Percentiles rank a stretch among this genome's conserved stretches.
phyloP scores from a whole-genome alignment of 148 eudicot species.

The Nepenthes gracilis region DNA sequence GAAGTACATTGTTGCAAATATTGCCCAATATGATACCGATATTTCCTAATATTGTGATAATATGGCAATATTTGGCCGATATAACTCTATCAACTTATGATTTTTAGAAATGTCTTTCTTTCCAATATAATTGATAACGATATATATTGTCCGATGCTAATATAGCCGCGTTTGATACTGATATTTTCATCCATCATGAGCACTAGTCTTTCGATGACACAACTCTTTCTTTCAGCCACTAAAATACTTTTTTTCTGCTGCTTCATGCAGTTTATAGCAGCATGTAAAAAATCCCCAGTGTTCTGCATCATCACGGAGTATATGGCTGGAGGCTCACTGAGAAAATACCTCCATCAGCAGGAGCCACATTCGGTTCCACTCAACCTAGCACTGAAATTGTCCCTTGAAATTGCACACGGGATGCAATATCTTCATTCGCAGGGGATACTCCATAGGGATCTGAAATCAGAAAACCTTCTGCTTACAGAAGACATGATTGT shows the following conservation, averaged over 20 bases:
- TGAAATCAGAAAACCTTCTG: conserved; percentile 90
- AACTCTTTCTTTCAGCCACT: conserved; percentile 9
- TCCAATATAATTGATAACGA: too few species aligned
- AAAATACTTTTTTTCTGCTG: conserved; percentile 15
- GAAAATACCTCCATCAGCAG: conserved; percentile 86
- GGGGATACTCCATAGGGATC: conserved; percentile 89
- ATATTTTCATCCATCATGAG: too few species aligned
- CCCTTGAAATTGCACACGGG: conserved; percentile 89
- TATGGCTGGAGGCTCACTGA: conserved; percentile 79
- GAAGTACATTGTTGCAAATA: too few species aligned
- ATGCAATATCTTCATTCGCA: conserved; percentile 95
- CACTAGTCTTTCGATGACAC: too few species aligned
- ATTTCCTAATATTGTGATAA: too few species aligned
- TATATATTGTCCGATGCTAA: too few species aligned
- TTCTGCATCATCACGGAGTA: conserved; percentile 96
- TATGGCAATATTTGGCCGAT: too few species aligned
- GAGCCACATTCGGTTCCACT: conserved; percentile 82
- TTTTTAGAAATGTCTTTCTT: too few species aligned
- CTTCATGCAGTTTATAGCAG: conserved; percentile 68
- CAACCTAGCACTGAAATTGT: conserved; percentile 52
- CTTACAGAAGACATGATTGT: conserved; percentile 80
- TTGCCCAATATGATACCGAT: too few species aligned
- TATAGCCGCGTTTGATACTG: too few species aligned
- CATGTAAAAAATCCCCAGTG: conserved; percentile 94
- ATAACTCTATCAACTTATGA: too few species aligned